Percentiles rank a stretch among this genome's conserved stretches.
These are phyloP conservation scores for Pyrrhoderma noxium DNA, from an alignment of 1,284 basidiomycete species.

Conservation along the genomic window DNA sequence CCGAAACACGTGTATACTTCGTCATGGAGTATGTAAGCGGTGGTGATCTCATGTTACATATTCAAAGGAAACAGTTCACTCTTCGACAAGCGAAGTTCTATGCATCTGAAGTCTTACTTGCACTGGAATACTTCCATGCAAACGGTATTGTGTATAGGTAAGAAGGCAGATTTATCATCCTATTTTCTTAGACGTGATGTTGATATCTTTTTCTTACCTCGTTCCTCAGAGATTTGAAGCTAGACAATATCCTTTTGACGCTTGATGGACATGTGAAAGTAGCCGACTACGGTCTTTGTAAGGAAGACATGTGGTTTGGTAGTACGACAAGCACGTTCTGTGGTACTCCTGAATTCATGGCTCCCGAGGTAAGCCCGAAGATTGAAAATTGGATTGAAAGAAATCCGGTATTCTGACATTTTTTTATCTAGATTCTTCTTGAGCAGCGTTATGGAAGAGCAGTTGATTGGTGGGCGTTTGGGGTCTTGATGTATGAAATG, in stretches of 20 bases:
- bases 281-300: slow-evolving; percentile 98
- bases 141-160: slow-evolving; percentile 93
- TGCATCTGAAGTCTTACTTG: slow-evolving; percentile 94
- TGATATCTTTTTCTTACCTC: not conserved
- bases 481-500: slow-evolving; percentile 99
- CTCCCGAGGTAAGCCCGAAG: slow-evolving; percentile 74
- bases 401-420: not conserved
- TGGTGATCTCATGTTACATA: slow-evolving; percentile 78
- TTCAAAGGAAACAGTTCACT: slow-evolving; percentile 77
- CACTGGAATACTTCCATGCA: slow-evolving; percentile 96
- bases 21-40: slow-evolving; percentile 78
- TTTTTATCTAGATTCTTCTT: slow-evolving; percentile 72
- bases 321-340: slow-evolving; percentile 99
- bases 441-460: slow-evolving; percentile 98
- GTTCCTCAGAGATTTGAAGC: slow-evolving; percentile 78
- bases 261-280: slow-evolving; percentile 98
- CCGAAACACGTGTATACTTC: slow-evolving; percentile 91
- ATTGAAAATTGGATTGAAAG: slow-evolving; percentile 1
- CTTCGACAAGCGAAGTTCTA: slow-evolving; percentile 93
- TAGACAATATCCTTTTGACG: slow-evolving; percentile 97
- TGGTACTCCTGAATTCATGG: slow-evolving; percentile 99
- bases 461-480: slow-evolving; percentile 99
- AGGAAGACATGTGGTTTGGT: slow-evolving; percentile 98
- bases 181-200: no score
- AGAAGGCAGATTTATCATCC: no score